These are phyloP conservation scores for Fusarium mangiferae DNA, from an alignment of 2,329 filamentous ascomycete species.

Conservation along the genomic window DNA sequence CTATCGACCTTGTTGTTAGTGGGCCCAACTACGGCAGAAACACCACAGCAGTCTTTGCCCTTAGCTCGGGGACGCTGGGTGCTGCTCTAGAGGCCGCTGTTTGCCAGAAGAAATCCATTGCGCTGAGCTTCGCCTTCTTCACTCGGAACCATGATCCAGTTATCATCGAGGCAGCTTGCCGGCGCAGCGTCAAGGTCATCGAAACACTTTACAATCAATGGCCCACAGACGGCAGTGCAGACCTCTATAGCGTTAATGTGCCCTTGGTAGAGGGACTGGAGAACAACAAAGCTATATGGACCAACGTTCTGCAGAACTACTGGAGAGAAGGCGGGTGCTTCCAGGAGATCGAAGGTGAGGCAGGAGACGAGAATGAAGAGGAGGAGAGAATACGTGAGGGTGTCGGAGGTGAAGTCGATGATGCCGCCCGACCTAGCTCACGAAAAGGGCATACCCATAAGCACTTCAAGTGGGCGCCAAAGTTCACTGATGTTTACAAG, in stretches of 20 bases:
- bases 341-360: constrained; percentile 76
- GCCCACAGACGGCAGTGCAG: constrained; percentile 71
- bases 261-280: constrained; percentile 83
- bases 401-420: constrained; percentile 61
- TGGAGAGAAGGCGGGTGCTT: constrained; percentile 91
- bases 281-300: constrained; percentile 79
- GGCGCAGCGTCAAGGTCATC: constrained; percentile 79
- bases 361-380: constrained; percentile 72
- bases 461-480: constrained; percentile 95
- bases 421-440: constrained; percentile 41
- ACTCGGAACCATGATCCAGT: constrained; percentile 82
- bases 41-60: constrained; percentile 80
- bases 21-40: constrained; percentile 88
- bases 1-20: constrained; percentile 80
- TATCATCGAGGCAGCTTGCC: constrained; percentile 81
- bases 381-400: constrained; percentile 79
- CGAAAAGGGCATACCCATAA: constrained; percentile 73
- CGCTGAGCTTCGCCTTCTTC: constrained; percentile 91
- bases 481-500: constrained; percentile 86
- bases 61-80: constrained; percentile 81
- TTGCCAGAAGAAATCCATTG: constrained; percentile 77
- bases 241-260: constrained; percentile 93
- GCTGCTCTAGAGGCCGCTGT: constrained; percentile 81
- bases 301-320: constrained; percentile 88
- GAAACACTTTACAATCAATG: constrained; percentile 82